Base-by-base conservation (phyloP, 345 rosid species). In the Boechera divaricarpa region DNA sequence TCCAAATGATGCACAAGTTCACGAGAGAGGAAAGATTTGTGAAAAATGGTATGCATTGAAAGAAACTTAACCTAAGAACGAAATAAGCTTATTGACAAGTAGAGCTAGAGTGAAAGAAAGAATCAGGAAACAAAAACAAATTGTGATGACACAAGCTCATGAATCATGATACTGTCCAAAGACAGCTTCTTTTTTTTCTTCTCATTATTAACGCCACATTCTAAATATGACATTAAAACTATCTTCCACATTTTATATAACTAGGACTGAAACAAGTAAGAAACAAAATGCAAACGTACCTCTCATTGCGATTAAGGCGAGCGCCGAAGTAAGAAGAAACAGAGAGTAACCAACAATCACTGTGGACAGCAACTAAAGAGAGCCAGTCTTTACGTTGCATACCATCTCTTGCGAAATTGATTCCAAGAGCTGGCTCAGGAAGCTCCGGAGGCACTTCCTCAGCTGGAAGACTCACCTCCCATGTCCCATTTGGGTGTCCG, bases 371-470 rank as follows among this genome's bases (percentile, higher is more conserved):
- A 58, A 91, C 95, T 59, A 91, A 72, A 0, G 93, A 89, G 69
- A 91, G 88, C 97, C 97, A 91, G 48, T 91, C 93, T 75, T 89
- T 88, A 54, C 90, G 83, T 21, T 82, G 80, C 95, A 91, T 91
- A 5, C 93, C 95, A 82, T 91, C 95, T 81, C 93, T 83, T 0
- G 91, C 91, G 71, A 91, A 91, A 76, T 91, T 91, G 70, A 91
- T 90, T 15, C 97, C 97, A 80, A 91, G 82, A 5, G 90, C 91
- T 13, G 95, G 97, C 86, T 90, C 95, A n/a, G 95, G 90, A 7
- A 89, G 90, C 87, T 89, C 93, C 0, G 93, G 90, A 4, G 93
- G 97, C 53, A 91, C 91, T 82, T 91, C 95, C 72, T 89, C 91
- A 1, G 92, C 89, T 0, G 97, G 92, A 24, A 87, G 80, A 51